Evolutionary conservation across 1,284 basidiomycete species (phyloP), one percentile per base, ranked within the genome.

Genomic region (Schizophyllum amplum): DNA sequence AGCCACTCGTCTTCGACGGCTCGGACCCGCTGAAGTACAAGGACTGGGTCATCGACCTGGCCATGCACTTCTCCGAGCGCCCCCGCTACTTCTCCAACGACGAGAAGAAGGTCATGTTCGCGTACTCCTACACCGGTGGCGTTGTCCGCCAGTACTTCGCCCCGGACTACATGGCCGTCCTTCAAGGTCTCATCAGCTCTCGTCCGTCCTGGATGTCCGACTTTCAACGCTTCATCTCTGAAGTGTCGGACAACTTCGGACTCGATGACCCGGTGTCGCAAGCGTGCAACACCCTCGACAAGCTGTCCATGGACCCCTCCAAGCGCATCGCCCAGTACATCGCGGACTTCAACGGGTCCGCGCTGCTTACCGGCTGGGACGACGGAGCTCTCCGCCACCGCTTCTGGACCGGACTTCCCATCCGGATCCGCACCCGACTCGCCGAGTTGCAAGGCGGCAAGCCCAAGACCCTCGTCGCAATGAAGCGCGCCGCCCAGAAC

Each of bases 161-260:
- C 46, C 58, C 20, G 13, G 42, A 53, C 17, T 33, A n/a, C n/a
- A n/a, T n/a, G n/a, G n/a, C n/a, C n/a, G n/a, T 53, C 4, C n/a
- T 47, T 0, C 15, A 27, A 2, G 22, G 9, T 1, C 2, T 1
- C 1, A 4, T 20, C 55, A 22, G 25, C 27, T 49, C 55, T 0
- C 1, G 52, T n/a, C n/a, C n/a, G n/a, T n/a, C n/a, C 20, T 60
- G 57, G 57, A 53, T 56, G 20, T n/a, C 26, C 0, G 33, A 58
- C 21, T 59, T 57, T 15, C 20, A 22, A 0, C n/a, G 33, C 9
- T 60, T 61, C 47, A n/a, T 57, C 13, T 13, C 24, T 1, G 57
- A 63, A 24, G 57, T 61, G 9, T 13, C 51, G 4, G 11, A n/a
- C 17, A 59, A 58, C 20, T 63, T 61, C 15, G 51, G 60, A 22